Evolutionary conservation across 2,329 filamentous ascomycete genomes (phyloP), one percentile per base, ranked within the genome.

Genomic region (Neoarthrinium moseri): DNA sequence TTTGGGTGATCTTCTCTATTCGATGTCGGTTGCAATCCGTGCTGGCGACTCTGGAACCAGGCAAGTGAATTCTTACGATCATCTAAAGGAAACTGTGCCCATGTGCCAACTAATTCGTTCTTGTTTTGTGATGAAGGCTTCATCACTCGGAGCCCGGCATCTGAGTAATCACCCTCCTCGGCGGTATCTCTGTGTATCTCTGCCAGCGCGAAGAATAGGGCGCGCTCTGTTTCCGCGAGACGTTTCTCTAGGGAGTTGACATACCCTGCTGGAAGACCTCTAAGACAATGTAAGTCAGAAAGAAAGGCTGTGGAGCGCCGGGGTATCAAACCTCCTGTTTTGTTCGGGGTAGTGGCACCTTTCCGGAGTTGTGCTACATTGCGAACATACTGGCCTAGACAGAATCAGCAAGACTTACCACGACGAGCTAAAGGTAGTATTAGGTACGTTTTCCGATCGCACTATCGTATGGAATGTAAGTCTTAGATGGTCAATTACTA

Each of bases 301-400:
- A 65, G 61, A 38, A 58, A 61, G 55, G 8, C 64, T 51, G 15
- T 52, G 68, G 51, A 26, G 57, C 59, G 6, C 59, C 13, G 40
- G 59, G 37, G 56, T 56, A 45, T 65, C 63, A 27, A 62, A 37
- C 48, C 48, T 55, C 21, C 36, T 37, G 48, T 62, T 57, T 53
- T 57, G 61, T 34, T 62, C 53, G 2, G 61, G 63, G 44, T 60
- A 61, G 34, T 64, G 60, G 18, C 56, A 59, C 56, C 63, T 64
- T 15, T 59, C 63, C 23, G 33, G 24, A 20, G 30, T 17, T 11
- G 15, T 23, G 13, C 17, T 23, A 33, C 46, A 48, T 32, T 48
- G 46, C 2, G 40, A 24, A 34, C 46, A 48, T 26, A 34, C 20
- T 13, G 46, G 40, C 13, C 46, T 48, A 22, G 5, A n/a, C 4